Evolutionary conservation across 306 rosid genomes (phyloP).

Genomic region (Trifolium pratense): DNA sequence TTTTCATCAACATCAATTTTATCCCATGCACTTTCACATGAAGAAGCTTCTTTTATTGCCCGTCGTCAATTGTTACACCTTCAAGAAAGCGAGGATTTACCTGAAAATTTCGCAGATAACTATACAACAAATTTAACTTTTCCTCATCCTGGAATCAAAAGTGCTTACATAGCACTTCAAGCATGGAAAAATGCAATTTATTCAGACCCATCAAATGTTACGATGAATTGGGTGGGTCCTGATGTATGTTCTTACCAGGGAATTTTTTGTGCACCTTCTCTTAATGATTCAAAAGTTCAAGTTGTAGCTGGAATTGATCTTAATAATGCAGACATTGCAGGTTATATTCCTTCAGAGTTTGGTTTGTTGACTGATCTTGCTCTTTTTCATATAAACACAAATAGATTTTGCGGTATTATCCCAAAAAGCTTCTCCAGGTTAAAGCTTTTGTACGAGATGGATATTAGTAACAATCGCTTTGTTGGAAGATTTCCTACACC

Average conservation of each 20-base stretch:
- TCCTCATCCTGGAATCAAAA: slow-evolving; percentile 47
- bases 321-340: slow-evolving; percentile 84
- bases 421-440: slow-evolving; percentile 61
- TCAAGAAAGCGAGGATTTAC: slow-evolving; percentile 49
- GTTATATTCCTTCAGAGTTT: slow-evolving; percentile 65
- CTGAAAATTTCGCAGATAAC: slow-evolving; percentile 37
- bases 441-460: slow-evolving; percentile 58
- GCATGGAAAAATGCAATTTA: slow-evolving; percentile 68
- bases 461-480: slow-evolving; percentile 79
- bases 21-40: slow-evolving; percentile 53
- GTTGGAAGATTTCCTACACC: slow-evolving; percentile 70
- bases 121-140: slow-evolving; percentile 40
- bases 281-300: slow-evolving; percentile 47
- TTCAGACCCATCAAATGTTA: slow-evolving; percentile 69
- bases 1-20: slow-evolving; percentile 19
- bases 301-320: slow-evolving; percentile 87
- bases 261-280: slow-evolving; percentile 61
- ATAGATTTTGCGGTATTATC: slow-evolving; percentile 77
- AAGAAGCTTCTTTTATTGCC: slow-evolving; percentile 53
- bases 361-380: slow-evolving; percentile 69
- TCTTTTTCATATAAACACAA: slow-evolving; percentile 68
- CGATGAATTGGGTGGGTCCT: slow-evolving; percentile 67
- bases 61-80: slow-evolving; percentile 64
- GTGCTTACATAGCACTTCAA: slow-evolving; percentile 72
- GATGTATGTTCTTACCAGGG: slow-evolving; percentile 78